Evolutionary conservation across 345 rosid species (phyloP), one percentile per base, ranked within the genome.

Genomic region (Camelina sativa): DNA sequence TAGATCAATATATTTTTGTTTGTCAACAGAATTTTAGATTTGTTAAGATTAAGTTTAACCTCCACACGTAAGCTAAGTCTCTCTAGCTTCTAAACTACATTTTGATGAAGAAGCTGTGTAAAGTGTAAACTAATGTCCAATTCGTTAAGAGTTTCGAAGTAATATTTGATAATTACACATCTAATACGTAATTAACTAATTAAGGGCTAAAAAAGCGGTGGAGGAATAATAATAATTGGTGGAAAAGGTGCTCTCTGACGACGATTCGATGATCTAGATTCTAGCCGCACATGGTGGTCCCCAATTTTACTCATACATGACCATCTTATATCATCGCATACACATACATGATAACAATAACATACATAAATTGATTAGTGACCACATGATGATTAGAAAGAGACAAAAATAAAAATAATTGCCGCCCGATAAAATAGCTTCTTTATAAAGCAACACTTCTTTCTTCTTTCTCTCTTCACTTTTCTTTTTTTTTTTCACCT

Each of bases 281-380:
- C 73, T 71, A 32, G 41, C 7, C 50, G 76, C 80, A 77, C 76
- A 72, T 65, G 80, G 80, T 43, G 73, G 80, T 47, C 44, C 77
- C 76, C 5, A 0, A 28, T 3, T 28, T 28, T 28, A 4, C 30
- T 28, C 30, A 28, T 5, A 28, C 30, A 28, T 44, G 25, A 51
- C 28, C 17, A 65, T 41, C 51, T 65, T n/a, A 8, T 28, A 30
- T 19, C 38, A 76, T 71, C 5, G 2, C 37, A 70, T 30, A 50
- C 25, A 8, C 37, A 70, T 30, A 50, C 25, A 71, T 62, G 11
- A 22, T 23, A 23, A 23, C 50, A 65, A 22, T 23, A 23, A 23
- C 50, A 65, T 46, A 63, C 46, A 71, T 50, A 22, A 51, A 72
- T 72, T 7, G 10, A 72, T n/a, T 41, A 32, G 20, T 44, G 7